Evolutionary conservation across 805 yeast genomes (phyloP).

Genomic region (Barnettozyma botsteinii): DNA sequence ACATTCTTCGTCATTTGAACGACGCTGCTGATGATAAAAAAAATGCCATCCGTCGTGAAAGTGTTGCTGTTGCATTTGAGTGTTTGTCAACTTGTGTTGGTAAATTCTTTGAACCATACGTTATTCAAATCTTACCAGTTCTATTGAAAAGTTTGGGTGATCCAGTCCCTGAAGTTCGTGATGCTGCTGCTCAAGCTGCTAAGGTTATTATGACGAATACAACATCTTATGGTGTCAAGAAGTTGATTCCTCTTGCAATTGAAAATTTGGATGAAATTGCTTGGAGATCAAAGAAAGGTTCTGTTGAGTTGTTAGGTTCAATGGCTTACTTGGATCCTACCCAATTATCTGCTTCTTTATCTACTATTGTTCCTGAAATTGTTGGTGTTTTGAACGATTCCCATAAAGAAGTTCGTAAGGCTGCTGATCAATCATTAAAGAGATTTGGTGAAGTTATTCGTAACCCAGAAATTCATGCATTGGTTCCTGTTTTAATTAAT

Average conservation of each 20-base stretch:
- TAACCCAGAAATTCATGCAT: constrained; percentile 91
- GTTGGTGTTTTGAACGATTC: constrained; percentile 92
- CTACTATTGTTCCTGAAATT: constrained; percentile 91
- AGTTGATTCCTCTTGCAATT: constrained; percentile 85
- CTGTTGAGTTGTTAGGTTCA: constrained; percentile 91
- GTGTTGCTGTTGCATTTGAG: constrained; percentile 82
- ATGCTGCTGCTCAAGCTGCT: constrained; percentile 83
- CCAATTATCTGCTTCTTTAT: constrained; percentile 82
- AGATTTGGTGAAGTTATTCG: constrained; percentile 95
- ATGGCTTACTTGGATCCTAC: constrained; percentile 98
- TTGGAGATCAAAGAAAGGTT: constrained; percentile 96
- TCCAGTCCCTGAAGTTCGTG: constrained; percentile 75
- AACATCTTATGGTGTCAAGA: constrained; percentile 86
- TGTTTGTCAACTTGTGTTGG: constrained; percentile 76
- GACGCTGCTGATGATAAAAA: constrained; percentile 88
- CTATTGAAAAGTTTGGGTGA: constrained; percentile 84
- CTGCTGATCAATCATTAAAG: constrained; percentile 85
- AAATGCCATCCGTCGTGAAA: constrained; percentile 68
- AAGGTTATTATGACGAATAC: constrained; percentile 84
- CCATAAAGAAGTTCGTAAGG: constrained; percentile 93
- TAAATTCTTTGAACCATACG: constrained; percentile 86
- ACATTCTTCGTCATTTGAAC: constrained; percentile 64
- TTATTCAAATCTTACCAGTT: constrained; percentile 78
- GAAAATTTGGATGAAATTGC: constrained; percentile 80
- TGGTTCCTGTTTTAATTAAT: constrained; percentile 79